Evolutionary conservation across 352 stramenopile genomes (phyloP), one percentile per base, ranked within the genome.

Genomic region (Thalassiosira hispida): DNA sequence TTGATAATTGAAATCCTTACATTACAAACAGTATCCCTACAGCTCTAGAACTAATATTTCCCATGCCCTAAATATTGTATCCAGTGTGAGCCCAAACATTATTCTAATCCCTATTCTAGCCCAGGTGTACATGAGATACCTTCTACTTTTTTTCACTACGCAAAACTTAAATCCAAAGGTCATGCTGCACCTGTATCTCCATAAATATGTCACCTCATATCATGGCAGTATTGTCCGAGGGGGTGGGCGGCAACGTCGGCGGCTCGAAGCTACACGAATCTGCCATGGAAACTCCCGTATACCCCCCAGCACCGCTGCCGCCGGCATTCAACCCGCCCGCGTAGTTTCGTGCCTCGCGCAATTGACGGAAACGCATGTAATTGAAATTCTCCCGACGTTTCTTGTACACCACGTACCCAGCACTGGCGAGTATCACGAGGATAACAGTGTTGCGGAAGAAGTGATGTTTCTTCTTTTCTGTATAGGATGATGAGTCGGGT

Each of bases 191-290:
- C n/a, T n/a, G n/a, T 3, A 38, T 3, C 31, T 9, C 31, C 31
- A 38, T 3, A 8, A 38, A 38, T 8, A 38, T n/a, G n/a, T n/a
- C n/a, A 38, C 3, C 31, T 73, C 53, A 73, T 72, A 79, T 79
- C 33, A 79, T 66, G 20, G 60, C 23, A 46, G 40, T 57, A 47
- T 69, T 69, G 8, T 51, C 73, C 46, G 75, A 77, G 16, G 87
- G 85, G 33, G 83, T 83, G 6, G 88, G 88, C 67, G 88, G 88
- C 23, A 93, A 77, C 0, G 81, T 72, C 20, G 88, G 77, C 11
- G 88, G 88, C 55, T 92, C 81, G 75, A 93, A 93, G 2, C 73
- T 77, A 44, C 68, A 73, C n/a, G 61, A 73, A 66, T 78, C 76
- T 1, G 46, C 47, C 73, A 86, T 74, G 6, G 73, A 73, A 7